Base-by-base conservation (phyloP, 306 rosid genomes). In the Crataegus laevigata region DNA sequence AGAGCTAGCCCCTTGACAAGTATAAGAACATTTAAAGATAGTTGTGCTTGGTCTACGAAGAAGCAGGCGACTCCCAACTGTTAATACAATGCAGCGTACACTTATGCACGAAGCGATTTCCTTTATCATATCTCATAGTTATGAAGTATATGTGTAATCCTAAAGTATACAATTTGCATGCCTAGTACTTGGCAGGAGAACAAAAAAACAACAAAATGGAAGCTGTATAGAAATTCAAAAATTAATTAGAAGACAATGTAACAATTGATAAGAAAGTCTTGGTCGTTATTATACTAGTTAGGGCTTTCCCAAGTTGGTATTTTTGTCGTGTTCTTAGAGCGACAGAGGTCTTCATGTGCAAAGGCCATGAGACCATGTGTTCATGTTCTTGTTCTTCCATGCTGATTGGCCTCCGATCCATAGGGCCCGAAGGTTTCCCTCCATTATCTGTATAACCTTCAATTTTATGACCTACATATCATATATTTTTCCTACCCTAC, bases 331-430 rank as follows among this genome's bases (percentile, higher is more conserved):
- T 77, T 28, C 29, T 66, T 50, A 24, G 55, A 60, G 71, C 61
- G 43, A 51, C 60, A 75, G 82, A 73, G 81, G 34, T 68, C 72
- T 66, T 74, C 91, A 91, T 86, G 96, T 90, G 96, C 90, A 34
- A 28, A 75, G 61, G 69, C 91, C 98, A 91, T 89, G 98, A 88
- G 93, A 78, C 21, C 92, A 93, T 85, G 92, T 93, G 96, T 78
- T 59, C 25, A 28, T 55, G 77, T 77, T 84, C 75, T 79, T 26
- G 85, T 91, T 87, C 47, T 62, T 72, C 72, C 19, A 25, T 47
- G 66, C 76, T 77, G n/a, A 72, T 75, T 71, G 79, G 59, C 75
- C 75, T 83, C 1, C 19, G n/a, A 47, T 15, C 52, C 80, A 45
- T 1, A 76, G 87, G 88, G 32, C 81, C 91, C 88, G 69, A 76